phyloP scores from a whole-genome alignment of 2,329 filamentous ascomycete genomes.

The Chaetomiaceae sp. region DNA sequence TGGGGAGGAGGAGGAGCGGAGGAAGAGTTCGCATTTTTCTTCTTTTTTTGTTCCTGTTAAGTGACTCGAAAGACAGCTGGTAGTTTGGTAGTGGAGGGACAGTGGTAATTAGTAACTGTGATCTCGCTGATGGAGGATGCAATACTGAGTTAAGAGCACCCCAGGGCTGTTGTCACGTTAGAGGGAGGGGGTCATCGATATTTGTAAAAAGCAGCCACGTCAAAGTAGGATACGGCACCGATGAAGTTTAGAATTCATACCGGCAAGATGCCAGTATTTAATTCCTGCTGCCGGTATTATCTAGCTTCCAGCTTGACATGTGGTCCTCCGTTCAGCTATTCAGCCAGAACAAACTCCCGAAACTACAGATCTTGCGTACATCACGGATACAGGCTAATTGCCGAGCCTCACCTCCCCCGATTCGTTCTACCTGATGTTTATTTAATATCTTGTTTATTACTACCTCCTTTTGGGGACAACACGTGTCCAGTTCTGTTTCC shows the following conservation, averaged over 20 bases:
- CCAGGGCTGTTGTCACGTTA: too few relatives aligned
- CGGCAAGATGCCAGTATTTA: slow-evolving; percentile 1
- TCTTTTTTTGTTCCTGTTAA: background rate
- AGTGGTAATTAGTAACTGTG: too few relatives aligned
- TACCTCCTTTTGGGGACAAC: slow-evolving; percentile 4
- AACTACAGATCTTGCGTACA: slow-evolving; percentile 5
- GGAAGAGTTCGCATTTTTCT: background rate
- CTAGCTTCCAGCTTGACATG: background rate
- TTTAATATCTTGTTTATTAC: slow-evolving; percentile 17
- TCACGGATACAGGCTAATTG: slow-evolving; percentile 19
- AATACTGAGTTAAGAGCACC: too few relatives aligned
- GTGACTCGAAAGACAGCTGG: background rate
- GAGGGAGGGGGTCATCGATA: too few relatives aligned
- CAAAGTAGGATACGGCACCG: too few relatives aligned
- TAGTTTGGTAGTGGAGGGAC: too few relatives aligned
- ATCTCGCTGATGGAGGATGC: too few relatives aligned
- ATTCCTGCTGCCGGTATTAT: background rate
- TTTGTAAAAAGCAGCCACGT: background rate
- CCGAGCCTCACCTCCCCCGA: background rate
- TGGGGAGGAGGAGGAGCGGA: background rate
- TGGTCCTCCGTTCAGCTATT: slow-evolving; percentile 6
- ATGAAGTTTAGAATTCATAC: too few relatives aligned
- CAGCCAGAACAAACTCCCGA: slow-evolving; percentile 9
- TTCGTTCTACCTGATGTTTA: background rate
- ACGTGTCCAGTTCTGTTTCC: slow-evolving; percentile 23